phyloP scores from a whole-genome alignment of 2,329 filamentous ascomycete genomes.

The Aureobasidium sp. region DNA sequence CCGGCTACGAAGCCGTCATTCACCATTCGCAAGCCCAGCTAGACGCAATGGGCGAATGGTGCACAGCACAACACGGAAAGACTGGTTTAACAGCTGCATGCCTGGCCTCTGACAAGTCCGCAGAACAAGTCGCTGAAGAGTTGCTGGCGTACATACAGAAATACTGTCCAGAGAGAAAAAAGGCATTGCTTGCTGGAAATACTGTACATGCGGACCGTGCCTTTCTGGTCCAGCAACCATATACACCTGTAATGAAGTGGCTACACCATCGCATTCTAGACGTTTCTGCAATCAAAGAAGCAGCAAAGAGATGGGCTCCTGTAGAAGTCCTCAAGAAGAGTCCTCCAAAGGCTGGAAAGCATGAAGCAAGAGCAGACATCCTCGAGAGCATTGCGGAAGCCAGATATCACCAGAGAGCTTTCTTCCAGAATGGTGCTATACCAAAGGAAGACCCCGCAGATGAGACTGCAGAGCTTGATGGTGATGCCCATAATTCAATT shows the following conservation, averaged over 20 bases:
- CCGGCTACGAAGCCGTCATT: constrained; percentile 73
- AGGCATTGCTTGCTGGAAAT: constrained; percentile 78
- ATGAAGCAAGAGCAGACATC: constrained; percentile 84
- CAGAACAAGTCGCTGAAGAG: constrained; percentile 62
- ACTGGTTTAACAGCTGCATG: constrained; percentile 78
- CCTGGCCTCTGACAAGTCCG: constrained; percentile 63
- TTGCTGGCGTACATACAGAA: constrained; percentile 72
- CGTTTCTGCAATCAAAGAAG: constrained; percentile 89
- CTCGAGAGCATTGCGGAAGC: constrained; percentile 93
- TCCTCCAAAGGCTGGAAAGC: constrained; percentile 66
- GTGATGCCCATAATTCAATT: constrained; percentile 40
- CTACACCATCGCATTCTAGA: constrained; percentile 88
- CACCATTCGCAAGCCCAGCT: constrained; percentile 65
- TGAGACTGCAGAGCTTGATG: neutral
- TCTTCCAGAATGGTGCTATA: constrained; percentile 47
- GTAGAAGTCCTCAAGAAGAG: constrained; percentile 52
- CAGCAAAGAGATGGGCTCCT: constrained; percentile 70
- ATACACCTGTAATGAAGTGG: constrained; percentile 63
- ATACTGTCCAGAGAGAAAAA: constrained; percentile 58
- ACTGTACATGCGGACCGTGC: constrained; percentile 83
- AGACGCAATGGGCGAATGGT: constrained; percentile 83
- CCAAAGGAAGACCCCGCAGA: neutral
- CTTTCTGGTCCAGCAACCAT: constrained; percentile 71
- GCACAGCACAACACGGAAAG: constrained; percentile 66
- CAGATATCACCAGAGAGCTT: constrained; percentile 64